Evolutionary conservation across 1,284 basidiomycete species (phyloP).

Genomic region (Marasmius oreades): DNA sequence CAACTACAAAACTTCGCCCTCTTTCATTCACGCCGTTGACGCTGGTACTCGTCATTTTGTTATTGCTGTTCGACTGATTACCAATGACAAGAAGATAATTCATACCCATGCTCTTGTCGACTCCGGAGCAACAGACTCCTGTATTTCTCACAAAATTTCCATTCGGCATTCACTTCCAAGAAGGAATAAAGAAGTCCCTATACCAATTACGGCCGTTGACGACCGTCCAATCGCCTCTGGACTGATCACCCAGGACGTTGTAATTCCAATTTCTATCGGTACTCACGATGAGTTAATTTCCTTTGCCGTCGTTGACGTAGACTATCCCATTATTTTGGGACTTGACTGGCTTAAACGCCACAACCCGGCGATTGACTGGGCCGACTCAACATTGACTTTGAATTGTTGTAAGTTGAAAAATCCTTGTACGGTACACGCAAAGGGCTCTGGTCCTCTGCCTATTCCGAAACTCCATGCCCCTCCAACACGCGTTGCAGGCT

Average conservation of each 20-base stretch:
- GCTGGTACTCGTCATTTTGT: constrained; percentile 29
- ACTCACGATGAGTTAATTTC: background rate
- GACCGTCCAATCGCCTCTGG: background rate
- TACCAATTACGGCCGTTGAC: constrained; percentile 1
- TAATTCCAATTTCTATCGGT: background rate
- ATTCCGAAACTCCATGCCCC: background rate
- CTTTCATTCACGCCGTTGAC: constrained; percentile 8
- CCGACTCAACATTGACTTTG: background rate
- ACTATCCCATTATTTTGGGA: constrained; percentile 14
- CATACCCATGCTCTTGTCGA: constrained; percentile 19
- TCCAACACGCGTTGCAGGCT: background rate
- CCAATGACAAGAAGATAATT: constrained; percentile 18
- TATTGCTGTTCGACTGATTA: constrained; percentile 19
- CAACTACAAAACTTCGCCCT: background rate
- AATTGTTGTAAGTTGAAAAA: background rate
- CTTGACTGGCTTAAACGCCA: constrained; percentile 16
- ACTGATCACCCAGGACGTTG: background rate
- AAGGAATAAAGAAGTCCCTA: background rate
- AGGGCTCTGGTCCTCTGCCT: background rate
- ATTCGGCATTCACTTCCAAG: constrained; percentile 18
- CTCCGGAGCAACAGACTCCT: no score
- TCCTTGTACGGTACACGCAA: constrained; percentile 14
- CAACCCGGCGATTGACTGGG: constrained; percentile 16
- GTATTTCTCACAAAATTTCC: constrained; percentile 28
- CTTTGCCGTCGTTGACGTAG: constrained; percentile 10